Percentiles rank a stretch among this genome's conserved stretches.
phyloP scores from a whole-genome alignment of 768 basidiomycete species.

The Rhodotorula toruloides region DNA sequence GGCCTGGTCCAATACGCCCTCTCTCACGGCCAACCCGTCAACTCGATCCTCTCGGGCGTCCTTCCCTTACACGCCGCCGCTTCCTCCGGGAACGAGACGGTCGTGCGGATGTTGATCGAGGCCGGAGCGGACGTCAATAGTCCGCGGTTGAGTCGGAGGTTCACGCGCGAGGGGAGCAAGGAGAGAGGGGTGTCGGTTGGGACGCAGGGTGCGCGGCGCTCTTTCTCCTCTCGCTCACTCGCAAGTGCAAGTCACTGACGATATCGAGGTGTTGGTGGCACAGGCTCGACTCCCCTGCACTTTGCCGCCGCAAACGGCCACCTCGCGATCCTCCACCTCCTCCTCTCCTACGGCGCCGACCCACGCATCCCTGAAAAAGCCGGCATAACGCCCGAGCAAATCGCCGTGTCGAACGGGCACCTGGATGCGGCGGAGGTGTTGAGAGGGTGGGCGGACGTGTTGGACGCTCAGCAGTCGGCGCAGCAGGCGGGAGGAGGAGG shows the following conservation, averaged over 20 bases:
- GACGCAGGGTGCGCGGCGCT: constrained; percentile 54
- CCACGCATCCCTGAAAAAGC: constrained; percentile 82
- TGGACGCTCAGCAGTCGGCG: no score
- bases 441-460: constrained; percentile 49
- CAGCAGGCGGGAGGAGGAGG: no score
- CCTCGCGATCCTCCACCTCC: constrained; percentile 64
- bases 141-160: constrained; percentile 59
- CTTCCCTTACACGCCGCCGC: constrained; percentile 94
- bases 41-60: constrained; percentile 90
- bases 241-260: not conserved
- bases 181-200: constrained; percentile 39
- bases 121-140: constrained; percentile 97
- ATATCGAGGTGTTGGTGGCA: not conserved
- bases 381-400: constrained; percentile 75
- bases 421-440: constrained; percentile 69
- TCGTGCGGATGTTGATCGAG: constrained; percentile 83
- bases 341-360: constrained; percentile 78
- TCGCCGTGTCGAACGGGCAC: constrained; percentile 76
- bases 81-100: constrained; percentile 79
- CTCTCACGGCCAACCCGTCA: constrained; percentile 88
- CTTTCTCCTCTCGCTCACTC: not conserved
- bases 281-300: constrained; percentile 70
- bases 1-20: constrained; percentile 87
- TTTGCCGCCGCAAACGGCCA: constrained; percentile 96
- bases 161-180: constrained; percentile 48